Evolutionary conservation across 495 filamentous ascomycete species (phyloP).

Genomic region (Penicillium desertorum): DNA sequence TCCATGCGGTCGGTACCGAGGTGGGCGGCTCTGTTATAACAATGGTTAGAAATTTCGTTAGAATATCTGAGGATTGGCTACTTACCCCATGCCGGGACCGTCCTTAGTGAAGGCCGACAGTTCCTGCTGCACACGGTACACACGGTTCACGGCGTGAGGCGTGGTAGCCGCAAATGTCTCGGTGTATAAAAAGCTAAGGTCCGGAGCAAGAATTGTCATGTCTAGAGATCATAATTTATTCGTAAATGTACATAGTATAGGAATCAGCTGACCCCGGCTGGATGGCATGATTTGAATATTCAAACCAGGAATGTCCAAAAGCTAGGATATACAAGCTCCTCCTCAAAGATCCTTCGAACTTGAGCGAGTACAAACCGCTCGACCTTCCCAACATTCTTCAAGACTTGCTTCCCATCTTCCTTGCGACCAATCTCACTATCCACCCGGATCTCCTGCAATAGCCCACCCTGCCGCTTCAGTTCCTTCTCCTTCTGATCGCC

Average conservation of each 20-base stretch:
- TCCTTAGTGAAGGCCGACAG: slow-evolving; percentile 60
- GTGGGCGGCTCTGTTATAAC: slow-evolving; percentile 57
- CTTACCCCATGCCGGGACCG: slow-evolving; percentile 46
- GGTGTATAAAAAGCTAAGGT: not conserved
- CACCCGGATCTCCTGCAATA: slow-evolving; percentile 88
- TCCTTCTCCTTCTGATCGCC: slow-evolving; percentile 54
- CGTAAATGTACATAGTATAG: slow-evolving; percentile 22
- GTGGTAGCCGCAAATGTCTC: slow-evolving; percentile 5
- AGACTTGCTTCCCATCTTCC: slow-evolving; percentile 84
- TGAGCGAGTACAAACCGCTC: slow-evolving; percentile 97
- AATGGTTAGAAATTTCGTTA: slow-evolving; percentile 15
- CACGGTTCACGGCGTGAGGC: slow-evolving; percentile 85
- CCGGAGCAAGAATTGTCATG: slow-evolving; percentile 13
- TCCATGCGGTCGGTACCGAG: slow-evolving; percentile 92
- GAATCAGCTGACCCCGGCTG: not conserved
- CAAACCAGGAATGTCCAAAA: slow-evolving; percentile 96
- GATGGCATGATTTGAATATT: slow-evolving; percentile 12
- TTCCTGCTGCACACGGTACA: slow-evolving; percentile 94
- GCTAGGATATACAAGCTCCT: slow-evolving; percentile 96
- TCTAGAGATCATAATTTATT: slow-evolving; percentile 19
- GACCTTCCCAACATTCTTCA: slow-evolving; percentile 98
- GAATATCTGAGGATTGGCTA: slow-evolving; percentile 1
- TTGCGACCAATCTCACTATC: slow-evolving; percentile 96
- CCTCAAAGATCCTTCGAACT: slow-evolving; percentile 94
- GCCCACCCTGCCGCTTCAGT: slow-evolving; percentile 59